phyloP scores from a whole-genome alignment of 306 rosid genomes.

The Gastrolobium villosum region DNA sequence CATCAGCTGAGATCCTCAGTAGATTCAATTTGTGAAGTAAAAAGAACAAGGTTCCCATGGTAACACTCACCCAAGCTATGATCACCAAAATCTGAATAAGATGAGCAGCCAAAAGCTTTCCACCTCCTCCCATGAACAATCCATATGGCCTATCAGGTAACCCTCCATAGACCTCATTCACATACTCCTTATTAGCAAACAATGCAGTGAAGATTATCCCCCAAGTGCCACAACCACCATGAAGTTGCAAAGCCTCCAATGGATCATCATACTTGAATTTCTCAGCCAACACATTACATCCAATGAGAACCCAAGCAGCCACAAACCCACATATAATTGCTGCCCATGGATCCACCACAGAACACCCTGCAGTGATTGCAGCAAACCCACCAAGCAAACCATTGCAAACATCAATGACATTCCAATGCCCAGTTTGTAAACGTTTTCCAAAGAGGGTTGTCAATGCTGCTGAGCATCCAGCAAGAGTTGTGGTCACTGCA shows the following conservation, averaged over 20 bases:
- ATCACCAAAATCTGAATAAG: constrained; percentile 56
- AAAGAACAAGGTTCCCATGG: constrained; percentile 64
- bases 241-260: constrained; percentile 65
- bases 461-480: constrained; percentile 63
- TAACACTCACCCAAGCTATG: constrained; percentile 57
- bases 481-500: constrained; percentile 65
- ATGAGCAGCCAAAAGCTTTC: constrained; percentile 59
- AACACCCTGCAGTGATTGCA: constrained; percentile 65
- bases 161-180: constrained; percentile 58
- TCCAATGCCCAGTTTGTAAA: constrained; percentile 59
- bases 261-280: constrained; percentile 65
- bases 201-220: constrained; percentile 63
- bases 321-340: constrained; percentile 67
- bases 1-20: constrained; percentile 56
- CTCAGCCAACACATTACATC: constrained; percentile 61
- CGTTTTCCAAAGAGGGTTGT: constrained; percentile 61
- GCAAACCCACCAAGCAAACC: constrained; percentile 69
- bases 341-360: constrained; percentile 71
- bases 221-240: constrained; percentile 70
- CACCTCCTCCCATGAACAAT: constrained; percentile 65
- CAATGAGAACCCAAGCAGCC: constrained; percentile 62
- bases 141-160: constrained; percentile 56
- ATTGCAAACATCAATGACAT: constrained; percentile 65
- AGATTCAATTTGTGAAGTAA: constrained; percentile 53
- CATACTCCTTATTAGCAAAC: constrained; percentile 55